Evolutionary conservation across 306 rosid species (phyloP).

Genomic region (Datisca glomerata): DNA sequence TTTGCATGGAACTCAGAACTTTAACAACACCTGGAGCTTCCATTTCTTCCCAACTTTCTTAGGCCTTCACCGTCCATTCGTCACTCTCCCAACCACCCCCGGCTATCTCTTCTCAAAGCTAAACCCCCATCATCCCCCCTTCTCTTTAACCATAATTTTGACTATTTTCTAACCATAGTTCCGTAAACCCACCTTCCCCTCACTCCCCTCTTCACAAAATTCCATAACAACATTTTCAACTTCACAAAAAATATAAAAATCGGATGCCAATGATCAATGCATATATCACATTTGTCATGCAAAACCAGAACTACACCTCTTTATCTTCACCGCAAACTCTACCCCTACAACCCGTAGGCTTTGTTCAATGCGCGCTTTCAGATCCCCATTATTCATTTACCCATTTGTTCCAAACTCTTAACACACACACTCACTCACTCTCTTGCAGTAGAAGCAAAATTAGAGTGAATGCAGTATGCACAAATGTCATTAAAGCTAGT

Average conservation of each 20-base stretch:
- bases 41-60: background rate
- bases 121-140: too few species aligned
- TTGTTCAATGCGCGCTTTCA: too few species aligned
- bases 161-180: too few species aligned
- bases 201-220: background rate
- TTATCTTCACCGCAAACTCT: too few species aligned
- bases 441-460: too few species aligned
- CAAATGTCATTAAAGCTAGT: slow-evolving; percentile 76
- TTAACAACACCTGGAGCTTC: background rate
- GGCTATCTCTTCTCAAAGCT: background rate
- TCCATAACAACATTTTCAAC: background rate
- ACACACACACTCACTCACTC: too few species aligned
- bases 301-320: too few species aligned
- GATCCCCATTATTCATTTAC: too few species aligned
- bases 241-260: too few species aligned
- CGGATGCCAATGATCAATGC: slow-evolving; percentile 29
- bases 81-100: background rate
- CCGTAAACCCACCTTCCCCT: slow-evolving; percentile 2
- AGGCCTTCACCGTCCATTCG: slow-evolving; percentile 1
- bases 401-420: too few species aligned
- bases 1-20: background rate
- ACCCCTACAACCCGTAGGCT: too few species aligned
- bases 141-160: background rate
- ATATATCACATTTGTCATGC: too few species aligned
- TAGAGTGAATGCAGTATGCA: slow-evolving; percentile 17